Evolutionary conservation across 163 green algal genomes (phyloP), one percentile per base, ranked within the genome.

Genomic region (Scenedesmus sp.): DNA sequence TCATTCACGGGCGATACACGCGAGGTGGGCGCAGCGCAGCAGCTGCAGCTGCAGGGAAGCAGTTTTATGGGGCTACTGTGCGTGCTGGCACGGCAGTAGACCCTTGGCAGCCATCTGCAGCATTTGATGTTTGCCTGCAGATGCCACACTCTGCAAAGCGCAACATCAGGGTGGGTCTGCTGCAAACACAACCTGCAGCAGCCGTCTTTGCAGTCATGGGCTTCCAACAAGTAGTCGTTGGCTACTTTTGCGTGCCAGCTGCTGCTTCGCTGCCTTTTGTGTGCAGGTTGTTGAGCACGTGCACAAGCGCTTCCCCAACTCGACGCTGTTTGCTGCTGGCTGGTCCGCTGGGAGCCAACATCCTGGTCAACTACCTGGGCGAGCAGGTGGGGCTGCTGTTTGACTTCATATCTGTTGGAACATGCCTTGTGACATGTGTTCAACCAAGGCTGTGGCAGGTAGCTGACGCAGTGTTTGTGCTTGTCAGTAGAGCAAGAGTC

Each of bases 341-440:
- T 99, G 97, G 97, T 98, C n/a, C 95, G 12, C 94, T 99, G 82
- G 97, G 98, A 6, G 98, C 96, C 68, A 99, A 99, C 94, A 99
- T 99, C 84, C 89, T 99, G 76, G 95, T 98, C 53, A 95, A 95
- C 51, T 99, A 99, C 91, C 90, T 99, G 30, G 98, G 96, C 0
- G 97, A 99, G 93, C 96, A 99, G 88, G 96, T 89, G 44, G 24
- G 70, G 12, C 44, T 70, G 56, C n/a, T n/a, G n/a, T 40, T 26
- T 30, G 15, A n/a, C 49, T 20, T 13, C 30, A 20, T 76, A 9
- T 40, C 40, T 76, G 65, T n/a, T n/a, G n/a, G n/a, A n/a, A 70
- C 56, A 33, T 22, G 6, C 13, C 51, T 3, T 61, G 46, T 53
- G 10, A 53, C 46, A 53, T 53, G 46, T 16, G 10, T 53, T 16